These are phyloP conservation scores for Entomortierella parvispora DNA, from an alignment of 192 early-diverging fungal species.

Conservation along the genomic window DNA sequence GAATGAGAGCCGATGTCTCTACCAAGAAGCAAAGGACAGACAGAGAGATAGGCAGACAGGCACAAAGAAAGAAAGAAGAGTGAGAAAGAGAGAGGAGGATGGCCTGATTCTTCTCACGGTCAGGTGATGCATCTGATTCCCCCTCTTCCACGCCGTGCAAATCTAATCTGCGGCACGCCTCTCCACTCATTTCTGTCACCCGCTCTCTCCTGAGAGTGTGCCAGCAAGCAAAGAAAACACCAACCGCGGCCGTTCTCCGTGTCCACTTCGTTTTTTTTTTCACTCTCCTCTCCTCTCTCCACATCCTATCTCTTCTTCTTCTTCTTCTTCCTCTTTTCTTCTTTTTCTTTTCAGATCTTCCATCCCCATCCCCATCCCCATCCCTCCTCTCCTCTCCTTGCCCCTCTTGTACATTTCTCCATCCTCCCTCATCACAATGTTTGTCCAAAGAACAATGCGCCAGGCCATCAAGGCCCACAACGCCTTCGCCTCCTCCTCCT, in stretches of 20 bases:
- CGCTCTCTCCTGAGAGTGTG: background rate
- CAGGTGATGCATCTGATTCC: background rate
- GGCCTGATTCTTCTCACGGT: too few species aligned
- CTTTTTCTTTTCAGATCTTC: background rate
- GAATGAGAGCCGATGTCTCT: too few species aligned
- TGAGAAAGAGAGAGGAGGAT: too few species aligned
- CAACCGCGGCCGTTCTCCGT: background rate
- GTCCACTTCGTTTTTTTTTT: background rate
- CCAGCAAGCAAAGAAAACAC: background rate
- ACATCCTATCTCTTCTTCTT: slow-evolving; percentile 2
- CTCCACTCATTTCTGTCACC: background rate
- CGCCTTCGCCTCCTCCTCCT: slow-evolving; percentile 15
- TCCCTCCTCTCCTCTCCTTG: background rate
- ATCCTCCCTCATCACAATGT: slow-evolving; percentile 14
- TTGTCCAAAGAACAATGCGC: slow-evolving; percentile 47
- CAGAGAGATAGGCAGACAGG: too few species aligned
- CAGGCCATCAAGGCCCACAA: slow-evolving; percentile 43
- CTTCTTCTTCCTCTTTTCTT: background rate
- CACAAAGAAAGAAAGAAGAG: too few species aligned
- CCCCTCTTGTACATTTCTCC: background rate
- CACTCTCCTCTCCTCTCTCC: background rate
- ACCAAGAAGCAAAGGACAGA: too few species aligned
- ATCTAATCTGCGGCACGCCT: background rate
- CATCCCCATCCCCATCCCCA: background rate
- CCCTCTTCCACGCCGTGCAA: background rate